phyloP scores from a whole-genome alignment of 495 filamentous ascomycete species.

The Parathielavia hyrcaniae region DNA sequence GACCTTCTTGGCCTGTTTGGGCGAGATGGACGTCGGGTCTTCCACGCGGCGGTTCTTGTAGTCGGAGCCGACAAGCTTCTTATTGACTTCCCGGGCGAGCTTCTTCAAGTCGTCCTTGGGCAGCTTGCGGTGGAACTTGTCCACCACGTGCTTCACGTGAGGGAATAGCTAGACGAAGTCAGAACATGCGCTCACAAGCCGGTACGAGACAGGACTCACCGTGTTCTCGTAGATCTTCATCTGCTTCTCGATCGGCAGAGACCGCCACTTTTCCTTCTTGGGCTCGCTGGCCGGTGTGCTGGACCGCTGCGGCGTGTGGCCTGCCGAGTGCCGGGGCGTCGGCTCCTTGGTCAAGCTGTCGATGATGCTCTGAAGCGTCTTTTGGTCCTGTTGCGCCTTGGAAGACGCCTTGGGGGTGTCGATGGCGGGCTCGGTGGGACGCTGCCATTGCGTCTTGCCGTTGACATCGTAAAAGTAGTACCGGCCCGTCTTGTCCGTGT shows the following conservation, averaged over 20 bases:
- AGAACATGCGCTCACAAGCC: conserved; percentile 15
- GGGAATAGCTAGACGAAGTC: conserved; percentile 60
- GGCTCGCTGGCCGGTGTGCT: conserved; percentile 54
- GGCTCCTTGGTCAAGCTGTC: conserved; percentile 68
- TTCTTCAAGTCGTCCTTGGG: conserved; percentile 83
- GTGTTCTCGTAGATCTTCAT: conserved; percentile 92
- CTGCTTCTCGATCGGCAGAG: conserved; percentile 72
- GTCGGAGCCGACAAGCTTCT: conserved; percentile 81
- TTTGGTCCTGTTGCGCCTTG: conserved; percentile 49
- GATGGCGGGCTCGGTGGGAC: conserved; percentile 61
- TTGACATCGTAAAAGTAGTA: conserved; percentile 74
- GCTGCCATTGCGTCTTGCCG: conserved; percentile 72
- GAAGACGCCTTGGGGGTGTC: conserved; percentile 59
- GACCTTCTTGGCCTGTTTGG: conserved; percentile 72
- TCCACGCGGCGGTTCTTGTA: conserved; percentile 79
- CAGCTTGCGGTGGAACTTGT: conserved; percentile 78
- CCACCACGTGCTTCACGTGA: conserved; percentile 74
- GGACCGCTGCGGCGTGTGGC: conserved; percentile 60
- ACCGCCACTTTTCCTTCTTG: conserved; percentile 78
- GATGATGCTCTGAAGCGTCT: conserved; percentile 74
- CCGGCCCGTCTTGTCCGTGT: conserved; percentile 55
- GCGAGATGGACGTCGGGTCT: conserved; percentile 66
- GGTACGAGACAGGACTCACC: conserved; percentile 42
- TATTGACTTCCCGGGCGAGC: conserved; percentile 77
- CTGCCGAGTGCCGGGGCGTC: conserved; percentile 41